These are phyloP conservation scores for Scleroderma bovista DNA, from an alignment of 768 basidiomycete species.

Conservation along the genomic window DNA sequence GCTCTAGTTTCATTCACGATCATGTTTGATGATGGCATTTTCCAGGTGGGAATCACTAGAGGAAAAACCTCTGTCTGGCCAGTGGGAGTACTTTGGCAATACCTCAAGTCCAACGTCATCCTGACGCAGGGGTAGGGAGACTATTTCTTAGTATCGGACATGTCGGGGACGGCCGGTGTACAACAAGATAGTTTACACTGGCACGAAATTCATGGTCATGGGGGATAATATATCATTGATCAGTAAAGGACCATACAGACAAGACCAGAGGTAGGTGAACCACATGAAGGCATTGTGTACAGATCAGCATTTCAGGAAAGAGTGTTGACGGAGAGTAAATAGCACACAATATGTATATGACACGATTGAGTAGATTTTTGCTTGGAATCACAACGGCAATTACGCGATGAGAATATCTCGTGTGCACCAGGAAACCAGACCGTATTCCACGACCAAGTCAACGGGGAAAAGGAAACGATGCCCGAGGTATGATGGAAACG, in stretches of 20 bases:
- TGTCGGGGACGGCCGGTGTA: background rate
- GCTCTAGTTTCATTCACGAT: constrained; percentile 2
- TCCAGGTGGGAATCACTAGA: constrained; percentile 85
- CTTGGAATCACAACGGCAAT: background rate
- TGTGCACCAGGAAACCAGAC: constrained; percentile 2
- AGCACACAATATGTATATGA: constrained; percentile 1
- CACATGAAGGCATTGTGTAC: background rate
- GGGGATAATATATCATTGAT: constrained; percentile 2
- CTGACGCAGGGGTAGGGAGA: background rate
- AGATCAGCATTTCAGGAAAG: background rate
- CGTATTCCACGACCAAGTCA: background rate
- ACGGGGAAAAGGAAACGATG: background rate
- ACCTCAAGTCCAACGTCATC: constrained; percentile 38
- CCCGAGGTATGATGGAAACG: background rate
- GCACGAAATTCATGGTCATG: background rate
- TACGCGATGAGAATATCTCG: constrained; percentile 1
- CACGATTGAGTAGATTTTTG: background rate
- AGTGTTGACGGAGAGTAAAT: background rate
- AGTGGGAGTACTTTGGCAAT: constrained; percentile 82
- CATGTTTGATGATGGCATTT: background rate
- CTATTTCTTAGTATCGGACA: background rate
- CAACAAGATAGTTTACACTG: background rate
- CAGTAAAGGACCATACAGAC: background rate
- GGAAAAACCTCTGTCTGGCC: constrained; percentile 72
- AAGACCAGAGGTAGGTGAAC: background rate